Evolutionary conservation across 176 grass and related monocot species (phyloP).

Genomic region (Thinopyrum elongatum): DNA sequence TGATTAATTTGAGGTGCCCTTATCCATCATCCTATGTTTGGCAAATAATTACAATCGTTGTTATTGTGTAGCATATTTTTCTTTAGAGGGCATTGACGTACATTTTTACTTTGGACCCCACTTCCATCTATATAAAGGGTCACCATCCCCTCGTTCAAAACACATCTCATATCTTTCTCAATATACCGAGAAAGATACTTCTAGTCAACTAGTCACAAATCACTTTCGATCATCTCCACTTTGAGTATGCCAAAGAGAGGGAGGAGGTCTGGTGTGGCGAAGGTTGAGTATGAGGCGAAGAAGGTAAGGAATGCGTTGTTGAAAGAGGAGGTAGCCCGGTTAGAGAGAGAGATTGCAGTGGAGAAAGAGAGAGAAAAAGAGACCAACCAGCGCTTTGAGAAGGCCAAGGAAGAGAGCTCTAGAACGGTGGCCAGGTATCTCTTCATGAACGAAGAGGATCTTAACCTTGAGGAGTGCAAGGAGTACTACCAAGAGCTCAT

Average conservation of each 20-base stretch:
- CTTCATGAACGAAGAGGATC: neutral
- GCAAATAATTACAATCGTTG: too few species aligned
- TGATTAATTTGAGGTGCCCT: too few species aligned
- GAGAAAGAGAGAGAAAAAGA: neutral
- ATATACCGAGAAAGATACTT: neutral
- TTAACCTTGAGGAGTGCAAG: neutral
- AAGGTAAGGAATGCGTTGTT: neutral
- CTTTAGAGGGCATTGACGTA: too few species aligned
- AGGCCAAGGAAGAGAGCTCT: neutral
- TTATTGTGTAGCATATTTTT: too few species aligned
- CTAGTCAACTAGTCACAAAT: neutral
- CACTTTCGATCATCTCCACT: neutral
- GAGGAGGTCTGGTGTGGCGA: neutral
- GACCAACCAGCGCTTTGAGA: neutral
- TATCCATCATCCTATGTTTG: too few species aligned
- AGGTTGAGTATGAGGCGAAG: neutral
- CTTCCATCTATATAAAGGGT: too few species aligned
- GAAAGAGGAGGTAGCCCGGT: neutral
- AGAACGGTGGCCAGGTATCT: neutral
- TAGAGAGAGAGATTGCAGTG: neutral
- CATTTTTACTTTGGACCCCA: too few species aligned
- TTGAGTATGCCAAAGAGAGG: neutral
- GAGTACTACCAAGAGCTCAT: neutral
- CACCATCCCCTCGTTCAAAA: too few species aligned
- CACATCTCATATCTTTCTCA: neutral